These are phyloP conservation scores for Boletellus deceptivus DNA, from an alignment of 1,284 basidiomycete genomes.

Conservation along the genomic window DNA sequence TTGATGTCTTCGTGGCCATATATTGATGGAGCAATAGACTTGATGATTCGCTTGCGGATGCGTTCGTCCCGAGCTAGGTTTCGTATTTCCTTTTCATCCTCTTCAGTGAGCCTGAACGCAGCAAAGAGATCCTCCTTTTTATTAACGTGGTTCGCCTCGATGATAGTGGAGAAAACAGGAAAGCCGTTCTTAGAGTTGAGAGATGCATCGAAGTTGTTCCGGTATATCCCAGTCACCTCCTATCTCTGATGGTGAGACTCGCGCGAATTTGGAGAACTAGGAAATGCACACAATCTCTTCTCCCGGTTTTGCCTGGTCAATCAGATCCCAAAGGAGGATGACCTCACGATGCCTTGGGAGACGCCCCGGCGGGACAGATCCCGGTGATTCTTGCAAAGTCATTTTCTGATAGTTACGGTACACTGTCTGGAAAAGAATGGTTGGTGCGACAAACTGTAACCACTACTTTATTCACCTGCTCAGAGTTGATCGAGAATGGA, in stretches of 20 bases:
- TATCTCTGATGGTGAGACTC: slow-evolving; percentile 33
- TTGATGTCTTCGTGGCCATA: slow-evolving; percentile 99
- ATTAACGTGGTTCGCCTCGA: slow-evolving; percentile 97
- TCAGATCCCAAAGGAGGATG: slow-evolving; percentile 95
- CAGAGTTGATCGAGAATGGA: slow-evolving; percentile 95
- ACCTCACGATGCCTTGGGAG: slow-evolving; percentile 96
- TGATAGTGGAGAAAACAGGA: slow-evolving; percentile 97
- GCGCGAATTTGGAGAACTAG: background rate
- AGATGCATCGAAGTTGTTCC: slow-evolving; percentile 98
- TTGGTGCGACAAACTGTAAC: background rate
- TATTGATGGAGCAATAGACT: slow-evolving; percentile 97
- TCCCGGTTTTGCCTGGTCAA: slow-evolving; percentile 96
- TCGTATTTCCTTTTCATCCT: slow-evolving; percentile 93
- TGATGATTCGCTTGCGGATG: slow-evolving; percentile 95
- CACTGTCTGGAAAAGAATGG: slow-evolving; percentile 68
- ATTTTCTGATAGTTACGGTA: slow-evolving; percentile 99
- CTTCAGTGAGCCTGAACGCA: slow-evolving; percentile 93
- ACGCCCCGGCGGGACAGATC: slow-evolving; percentile 95
- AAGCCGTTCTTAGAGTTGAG: slow-evolving; percentile 99
- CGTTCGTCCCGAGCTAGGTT: slow-evolving; percentile 86
- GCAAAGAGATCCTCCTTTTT: slow-evolving; percentile 97
- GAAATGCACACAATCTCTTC: slow-evolving; percentile 84
- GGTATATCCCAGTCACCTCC: slow-evolving; percentile 97
- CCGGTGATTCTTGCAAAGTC: slow-evolving; percentile 98
- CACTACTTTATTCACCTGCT: slow-evolving; percentile 58